Evolutionary conservation across 495 filamentous ascomycete species (phyloP).

Genomic region (Neurospora hispaniola): DNA sequence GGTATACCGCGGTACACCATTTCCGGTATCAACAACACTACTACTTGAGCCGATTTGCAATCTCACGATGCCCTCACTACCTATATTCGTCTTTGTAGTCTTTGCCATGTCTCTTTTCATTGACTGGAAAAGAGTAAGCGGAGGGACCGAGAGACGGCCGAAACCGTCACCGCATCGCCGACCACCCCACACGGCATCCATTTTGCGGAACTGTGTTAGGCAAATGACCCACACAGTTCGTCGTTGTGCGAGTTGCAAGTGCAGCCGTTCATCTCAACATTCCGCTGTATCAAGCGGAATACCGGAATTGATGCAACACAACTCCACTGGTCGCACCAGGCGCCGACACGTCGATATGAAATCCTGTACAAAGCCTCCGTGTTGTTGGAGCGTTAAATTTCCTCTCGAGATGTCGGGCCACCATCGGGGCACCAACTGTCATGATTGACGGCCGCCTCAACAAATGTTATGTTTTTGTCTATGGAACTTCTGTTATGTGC

Average conservation of each 20-base stretch:
- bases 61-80: neutral
- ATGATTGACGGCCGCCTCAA: no score
- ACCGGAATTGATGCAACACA: neutral
- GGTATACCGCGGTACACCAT: no score
- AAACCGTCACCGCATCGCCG: neutral
- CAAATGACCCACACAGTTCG: neutral
- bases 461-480: neutral
- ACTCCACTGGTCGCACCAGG: neutral
- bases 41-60: no score
- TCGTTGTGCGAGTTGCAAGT: neutral
- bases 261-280: neutral
- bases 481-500: neutral
- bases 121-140: neutral
- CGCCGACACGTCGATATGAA: neutral
- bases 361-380: neutral
- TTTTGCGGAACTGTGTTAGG: neutral
- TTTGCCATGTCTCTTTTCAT: neutral
- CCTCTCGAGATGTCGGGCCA: neutral
- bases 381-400: neutral
- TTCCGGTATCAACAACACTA: neutral
- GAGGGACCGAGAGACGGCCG: neutral
- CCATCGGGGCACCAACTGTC: neutral
- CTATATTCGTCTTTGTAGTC: neutral
- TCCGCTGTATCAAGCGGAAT: neutral
- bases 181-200: neutral